Evolutionary conservation across 2,329 filamentous ascomycete species (phyloP), one percentile per base, ranked within the genome.

Genomic region (Nemania sp.): DNA sequence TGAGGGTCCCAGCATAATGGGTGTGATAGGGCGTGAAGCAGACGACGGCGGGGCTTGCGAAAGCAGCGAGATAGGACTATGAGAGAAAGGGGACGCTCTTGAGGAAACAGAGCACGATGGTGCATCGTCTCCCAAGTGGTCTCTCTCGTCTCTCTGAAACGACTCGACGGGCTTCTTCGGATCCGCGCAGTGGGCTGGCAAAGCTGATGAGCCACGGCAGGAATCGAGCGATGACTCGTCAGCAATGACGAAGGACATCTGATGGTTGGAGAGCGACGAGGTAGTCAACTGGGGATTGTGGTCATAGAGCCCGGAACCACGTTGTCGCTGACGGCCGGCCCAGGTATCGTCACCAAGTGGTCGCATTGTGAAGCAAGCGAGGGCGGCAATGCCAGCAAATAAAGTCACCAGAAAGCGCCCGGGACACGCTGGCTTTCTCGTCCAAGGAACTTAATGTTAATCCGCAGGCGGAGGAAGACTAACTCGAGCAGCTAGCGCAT

Each of bases 191-290:
- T 61, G 64, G 55, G 52, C 51, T 45, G 39, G 34, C 20, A 23
- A 23, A 11, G 60, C 61, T 39, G 69, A 58, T 54, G 65, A 61
- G 26, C 70, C 66, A 45, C 72, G 64, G 40, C 72, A 71, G 9
- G 73, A 68, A 56, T 78, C 75, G 55, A 81, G 68, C 9, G 74
- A 69, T 40, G 76, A 73, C 66, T 81, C 80, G 61, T 80, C 77
- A 61, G 75, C 75, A 44, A 82, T 64, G 57, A 79, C 75, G 59
- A 78, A 81, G 48, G 76, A 79, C 76, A 81, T 80, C 42, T 78
- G 76, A 48, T 73, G 72, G 57, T 63, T 68, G 68, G 62, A 49
- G 62, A 64, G 36, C 66, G 65, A 23, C 68, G 54, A 36, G 70
- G 69, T 30, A 68, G 68, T 26, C 63, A 59, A 33, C 44, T 47